Conservation (phyloP, 2,329 filamentous ascomycete genomes). For the Colletotrichum eremochloae region DNA sequence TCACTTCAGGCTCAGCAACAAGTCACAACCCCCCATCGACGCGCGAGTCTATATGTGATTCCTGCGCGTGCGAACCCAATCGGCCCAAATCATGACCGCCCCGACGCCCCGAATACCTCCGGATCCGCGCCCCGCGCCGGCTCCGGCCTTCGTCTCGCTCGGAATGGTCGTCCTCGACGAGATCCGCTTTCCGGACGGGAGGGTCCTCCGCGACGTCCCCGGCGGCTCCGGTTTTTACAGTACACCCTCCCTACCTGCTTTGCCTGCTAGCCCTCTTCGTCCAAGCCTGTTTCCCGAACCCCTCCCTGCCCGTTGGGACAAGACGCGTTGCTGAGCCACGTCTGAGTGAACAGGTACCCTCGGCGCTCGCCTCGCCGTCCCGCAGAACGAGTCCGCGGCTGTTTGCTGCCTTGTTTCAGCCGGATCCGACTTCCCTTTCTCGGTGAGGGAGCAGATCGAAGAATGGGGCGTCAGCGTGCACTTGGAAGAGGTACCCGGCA, state of each 20-base stretch:
- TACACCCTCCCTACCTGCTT: background rate
- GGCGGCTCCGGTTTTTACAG: slow-evolving; percentile 36
- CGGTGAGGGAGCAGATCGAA: slow-evolving; percentile 3
- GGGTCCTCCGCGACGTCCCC: slow-evolving; percentile 17
- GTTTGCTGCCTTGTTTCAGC: slow-evolving; percentile 23
- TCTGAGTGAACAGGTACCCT: slow-evolving; percentile 25
- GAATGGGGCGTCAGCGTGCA: background rate
- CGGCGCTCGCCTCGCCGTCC: slow-evolving; percentile 32
- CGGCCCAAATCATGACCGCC: slow-evolving; percentile 7
- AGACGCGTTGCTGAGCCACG: background rate
- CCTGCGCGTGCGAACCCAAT: background rate
- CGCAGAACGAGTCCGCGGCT: background rate
- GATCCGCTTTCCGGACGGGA: slow-evolving; percentile 32
- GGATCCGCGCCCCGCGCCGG: background rate
- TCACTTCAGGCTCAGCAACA: slow-evolving; percentile 5
- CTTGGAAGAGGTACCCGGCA: no score
- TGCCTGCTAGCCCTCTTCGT: no score
- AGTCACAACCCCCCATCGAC: background rate
- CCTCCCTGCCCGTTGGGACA: background rate
- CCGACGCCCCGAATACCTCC: background rate
- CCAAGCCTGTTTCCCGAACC: background rate
- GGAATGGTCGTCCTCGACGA: slow-evolving; percentile 37
- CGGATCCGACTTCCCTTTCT: slow-evolving; percentile 14
- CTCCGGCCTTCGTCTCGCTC: slow-evolving; percentile 33
- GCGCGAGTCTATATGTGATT: background rate